Evolutionary conservation across 2,329 filamentous ascomycete genomes (phyloP).

Genomic region (Dactylonectria estremocensis): DNA sequence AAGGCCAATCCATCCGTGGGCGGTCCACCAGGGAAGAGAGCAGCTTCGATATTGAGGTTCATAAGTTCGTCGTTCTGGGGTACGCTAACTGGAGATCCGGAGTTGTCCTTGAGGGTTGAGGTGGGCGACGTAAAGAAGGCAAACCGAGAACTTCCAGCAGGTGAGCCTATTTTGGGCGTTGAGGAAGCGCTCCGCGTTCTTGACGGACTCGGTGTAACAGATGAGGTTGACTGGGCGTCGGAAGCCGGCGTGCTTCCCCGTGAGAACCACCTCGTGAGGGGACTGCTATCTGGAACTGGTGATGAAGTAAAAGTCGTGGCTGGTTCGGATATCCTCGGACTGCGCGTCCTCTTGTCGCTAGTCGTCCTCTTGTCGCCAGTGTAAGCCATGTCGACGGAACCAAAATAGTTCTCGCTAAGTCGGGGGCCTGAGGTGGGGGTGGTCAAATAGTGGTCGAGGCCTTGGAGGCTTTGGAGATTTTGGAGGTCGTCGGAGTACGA

Average conservation of each 20-base stretch:
- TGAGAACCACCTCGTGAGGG: slow-evolving; percentile 45
- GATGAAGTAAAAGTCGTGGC: not conserved
- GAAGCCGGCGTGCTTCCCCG: slow-evolving; percentile 31
- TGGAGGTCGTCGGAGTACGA: slow-evolving; percentile 43
- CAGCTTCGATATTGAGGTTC: slow-evolving; percentile 68
- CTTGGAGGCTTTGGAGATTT: slow-evolving; percentile 12
- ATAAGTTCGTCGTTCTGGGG: slow-evolving; percentile 67
- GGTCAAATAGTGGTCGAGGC: slow-evolving; percentile 32
- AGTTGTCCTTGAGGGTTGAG: slow-evolving; percentile 56
- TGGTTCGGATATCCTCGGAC: slow-evolving; percentile 13
- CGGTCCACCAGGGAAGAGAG: slow-evolving; percentile 65
- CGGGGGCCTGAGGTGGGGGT: slow-evolving; percentile 31
- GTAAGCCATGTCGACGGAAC: slow-evolving; percentile 53
- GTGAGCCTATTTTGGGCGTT: slow-evolving; percentile 54
- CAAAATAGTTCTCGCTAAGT: slow-evolving; percentile 26
- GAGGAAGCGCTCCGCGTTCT: slow-evolving; percentile 42
- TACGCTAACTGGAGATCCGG: slow-evolving; percentile 41
- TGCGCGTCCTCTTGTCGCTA: slow-evolving; percentile 13
- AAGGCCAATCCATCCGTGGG: slow-evolving; percentile 65
- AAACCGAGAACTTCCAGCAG: slow-evolving; percentile 57
- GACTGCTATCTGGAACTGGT: slow-evolving; percentile 39
- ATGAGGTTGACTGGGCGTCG: slow-evolving; percentile 30
- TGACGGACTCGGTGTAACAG: slow-evolving; percentile 23
- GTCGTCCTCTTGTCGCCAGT: slow-evolving; percentile 49
- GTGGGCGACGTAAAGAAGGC: slow-evolving; percentile 64